Conservation (phyloP, 805 yeast species). For the Yarrowia sp. region DNA sequence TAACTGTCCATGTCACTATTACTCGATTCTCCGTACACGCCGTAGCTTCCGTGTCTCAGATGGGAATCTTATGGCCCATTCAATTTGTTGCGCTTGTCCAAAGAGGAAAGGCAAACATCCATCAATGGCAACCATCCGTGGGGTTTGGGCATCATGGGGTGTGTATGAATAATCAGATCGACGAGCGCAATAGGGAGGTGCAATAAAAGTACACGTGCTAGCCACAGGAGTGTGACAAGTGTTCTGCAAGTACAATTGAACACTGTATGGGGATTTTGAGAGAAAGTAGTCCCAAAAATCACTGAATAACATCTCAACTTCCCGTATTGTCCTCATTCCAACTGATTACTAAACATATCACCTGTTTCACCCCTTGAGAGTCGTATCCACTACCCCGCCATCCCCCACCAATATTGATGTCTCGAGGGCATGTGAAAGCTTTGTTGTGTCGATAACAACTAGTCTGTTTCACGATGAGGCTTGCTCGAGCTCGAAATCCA, state of each 20-base stretch:
- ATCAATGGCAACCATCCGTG: constrained; percentile 14
- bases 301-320: too few relatives aligned
- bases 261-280: too few relatives aligned
- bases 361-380: background rate
- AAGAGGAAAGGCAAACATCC: constrained; percentile 6
- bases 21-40: background rate
- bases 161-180: constrained; percentile 15
- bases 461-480: background rate
- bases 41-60: constrained; percentile 11
- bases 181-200: background rate
- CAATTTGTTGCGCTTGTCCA: constrained; percentile 6
- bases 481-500: background rate
- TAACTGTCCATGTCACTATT: too few relatives aligned
- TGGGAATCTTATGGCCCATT: constrained; percentile 4
- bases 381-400: background rate
- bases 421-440: background rate
- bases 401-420: background rate
- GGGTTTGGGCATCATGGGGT: constrained; percentile 13
- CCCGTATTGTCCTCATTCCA: too few relatives aligned
- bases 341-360: too few relatives aligned
- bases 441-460: background rate
- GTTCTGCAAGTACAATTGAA: too few relatives aligned
- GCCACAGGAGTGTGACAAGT: background rate
- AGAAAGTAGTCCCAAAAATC: too few relatives aligned
- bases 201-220: background rate